Conservation (phyloP, 192 early-diverging fungal species). For the Dispira simplex region DNA sequence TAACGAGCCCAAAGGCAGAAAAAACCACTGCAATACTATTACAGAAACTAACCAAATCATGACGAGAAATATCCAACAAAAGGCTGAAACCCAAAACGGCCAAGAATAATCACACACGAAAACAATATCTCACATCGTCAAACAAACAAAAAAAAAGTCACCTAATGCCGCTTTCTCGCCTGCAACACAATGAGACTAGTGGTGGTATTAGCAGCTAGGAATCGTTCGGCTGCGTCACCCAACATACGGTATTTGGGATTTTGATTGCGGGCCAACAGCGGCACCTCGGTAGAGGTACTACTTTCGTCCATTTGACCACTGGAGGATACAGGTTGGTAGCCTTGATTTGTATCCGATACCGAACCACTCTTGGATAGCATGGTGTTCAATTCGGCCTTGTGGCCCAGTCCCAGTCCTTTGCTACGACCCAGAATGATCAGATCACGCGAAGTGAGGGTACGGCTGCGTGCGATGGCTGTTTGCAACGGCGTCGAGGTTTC, state of each 20-base stretch:
- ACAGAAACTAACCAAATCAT: no score
- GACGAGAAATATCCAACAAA: no score
- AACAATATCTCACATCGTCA: no score
- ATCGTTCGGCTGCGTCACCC: constrained; percentile 3
- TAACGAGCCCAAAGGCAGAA: no score
- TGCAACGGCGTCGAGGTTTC: constrained; percentile 23
- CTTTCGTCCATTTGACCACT: background rate
- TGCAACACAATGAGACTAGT: constrained; percentile 3
- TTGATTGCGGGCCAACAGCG: background rate
- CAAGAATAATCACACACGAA: no score
- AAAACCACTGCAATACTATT: no score
- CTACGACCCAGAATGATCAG: constrained; percentile 22
- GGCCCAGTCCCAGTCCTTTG: background rate
- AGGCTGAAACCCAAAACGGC: no score
- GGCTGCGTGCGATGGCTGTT: constrained; percentile 19
- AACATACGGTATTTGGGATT: constrained; percentile 8
- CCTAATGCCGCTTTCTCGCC: background rate
- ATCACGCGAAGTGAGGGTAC: constrained; percentile 14
- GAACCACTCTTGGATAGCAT: background rate
- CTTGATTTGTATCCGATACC: background rate
- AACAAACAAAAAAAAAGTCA: no score
- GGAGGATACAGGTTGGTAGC: background rate
- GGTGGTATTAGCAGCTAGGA: constrained; percentile 2
- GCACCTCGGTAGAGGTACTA: background rate
- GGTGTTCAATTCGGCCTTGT: background rate